Conservation (phyloP, 345 rosid genomes). For the Luvunga scandens region DNA sequence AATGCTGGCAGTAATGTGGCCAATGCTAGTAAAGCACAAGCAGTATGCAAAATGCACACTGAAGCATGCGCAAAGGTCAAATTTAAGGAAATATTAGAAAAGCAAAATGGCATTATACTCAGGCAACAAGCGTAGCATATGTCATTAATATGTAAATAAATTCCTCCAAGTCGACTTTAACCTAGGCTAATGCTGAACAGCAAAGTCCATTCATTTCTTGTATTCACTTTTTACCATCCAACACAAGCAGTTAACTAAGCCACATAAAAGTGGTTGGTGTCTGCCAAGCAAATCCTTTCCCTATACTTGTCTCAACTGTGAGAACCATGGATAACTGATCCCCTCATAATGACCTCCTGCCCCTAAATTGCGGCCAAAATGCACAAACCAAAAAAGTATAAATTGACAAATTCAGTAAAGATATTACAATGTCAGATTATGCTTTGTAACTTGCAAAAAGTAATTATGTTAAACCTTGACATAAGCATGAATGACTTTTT, state of each 20-base stretch:
- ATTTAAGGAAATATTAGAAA: background rate
- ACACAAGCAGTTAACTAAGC: background rate
- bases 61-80: background rate
- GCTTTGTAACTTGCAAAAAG: background rate
- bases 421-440: background rate
- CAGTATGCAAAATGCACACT: background rate
- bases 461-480: constrained; percentile 3
- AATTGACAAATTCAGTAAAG: background rate
- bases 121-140: background rate
- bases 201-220: background rate
- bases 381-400: background rate
- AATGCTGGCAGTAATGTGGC: background rate
- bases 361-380: background rate
- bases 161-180: constrained; percentile 2
- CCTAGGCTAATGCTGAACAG: background rate
- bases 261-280: background rate
- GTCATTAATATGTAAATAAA: background rate
- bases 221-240: background rate
- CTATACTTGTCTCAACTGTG: background rate
- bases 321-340: background rate
- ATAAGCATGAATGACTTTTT: background rate
- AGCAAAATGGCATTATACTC: background rate
- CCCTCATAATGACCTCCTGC: background rate
- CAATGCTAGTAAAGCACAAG: background rate
- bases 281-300: background rate